Evolutionary conservation across 108 stramenopile genomes (phyloP), one percentile per base, ranked within the genome.

Genomic region (Thalassiosira profunda): DNA sequence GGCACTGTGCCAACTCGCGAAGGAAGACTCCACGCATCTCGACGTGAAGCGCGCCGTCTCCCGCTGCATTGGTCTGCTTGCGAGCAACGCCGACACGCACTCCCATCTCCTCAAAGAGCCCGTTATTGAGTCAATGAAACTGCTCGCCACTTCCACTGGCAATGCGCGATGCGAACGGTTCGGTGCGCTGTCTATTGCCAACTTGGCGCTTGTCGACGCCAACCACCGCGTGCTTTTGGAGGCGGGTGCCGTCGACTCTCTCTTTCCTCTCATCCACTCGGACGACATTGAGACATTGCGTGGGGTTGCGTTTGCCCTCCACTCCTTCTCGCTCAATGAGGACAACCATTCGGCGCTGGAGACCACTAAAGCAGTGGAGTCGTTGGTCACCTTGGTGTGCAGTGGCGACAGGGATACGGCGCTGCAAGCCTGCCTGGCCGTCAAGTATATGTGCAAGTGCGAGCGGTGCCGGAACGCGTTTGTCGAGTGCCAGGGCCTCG

Each of bases 231-330:
- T 83, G 4, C 60, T 94, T 29, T 80, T 88, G 54, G 69, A 87
- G 70, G 79, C 89, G 70, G 75, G 72, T 35, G 68, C 56, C 11
- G 26, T 91, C 8, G 81, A 67, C 30, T 77, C 82, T 5, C 60
- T 93, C 26, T 61, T 92, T 20, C 36, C 58, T 21, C 84, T 90
- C 18, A 58, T 76, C 40, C 62, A 70, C 54, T 83, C 88, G 10
- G 67, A 82, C 23, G 91, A 95, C 41, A 80, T 89, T 20, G 86
- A 93, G 26, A 69, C 93, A 15, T 65, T 85, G 10, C 84, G 93
- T 14, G 84, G 85, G 17, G 51, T 88, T 28, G 79, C 91, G 1
- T 85, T 75, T 26, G 90, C 91, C 11, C 73, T 94, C 12, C 85
- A 86, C 43, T 86, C 84, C 3, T 80, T 94, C 41, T 88, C 87